Base-by-base conservation (phyloP, 805 yeast species). In the Wickerhamomyces mucosus region DNA sequence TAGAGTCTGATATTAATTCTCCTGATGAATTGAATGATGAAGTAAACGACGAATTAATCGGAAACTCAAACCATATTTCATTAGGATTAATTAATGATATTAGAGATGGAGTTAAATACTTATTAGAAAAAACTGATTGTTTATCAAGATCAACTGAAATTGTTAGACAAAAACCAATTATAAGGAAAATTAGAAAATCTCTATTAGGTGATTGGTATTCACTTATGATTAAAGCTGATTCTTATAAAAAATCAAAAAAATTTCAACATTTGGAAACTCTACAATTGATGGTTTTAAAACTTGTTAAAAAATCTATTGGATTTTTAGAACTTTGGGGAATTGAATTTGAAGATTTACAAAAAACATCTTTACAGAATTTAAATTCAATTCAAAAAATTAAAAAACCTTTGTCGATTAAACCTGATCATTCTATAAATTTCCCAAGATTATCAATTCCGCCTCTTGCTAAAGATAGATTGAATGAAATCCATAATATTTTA, bases 121-220 rank as follows among this genome's bases (percentile, higher is more conserved):
- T 82, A 30, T 55, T 82, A 21, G 77, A 75, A 37, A 66, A 69
- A 32, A 79, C 89, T 0, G 78, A 76, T 37, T 80, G 89, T 56
- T 67, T 82, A 14, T 80, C 92, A 2, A 61, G 92, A 41, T 72
- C 85, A 1, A 77, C 78, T 41, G 75, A 75, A 19, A 64, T 79
- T 28, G 88, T 82, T 5, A 72, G 75, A 39, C 65, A 67, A 38
- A 66, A 71, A 31, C 77, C 83, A 2, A 51, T 68, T 4, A 71
- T 82, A 12, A 61, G 83, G 34, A 73, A 68, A 40, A 63, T 75
- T 32, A 65, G 94, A 41, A 82, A 82, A 51, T 65, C 74, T 23
- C 55, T 82, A 34, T 63, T 82, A 20, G 78, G 88, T 3, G 88
- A 79, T 48, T 82, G 94, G 94, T 80, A 81, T 40, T 75, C 74